A percentile compares a stretch with the other conserved stretches of the same genome.
phyloP scores from a whole-genome alignment of 2,329 filamentous ascomycete species.

The Macrophomina pseudophaseolina region DNA sequence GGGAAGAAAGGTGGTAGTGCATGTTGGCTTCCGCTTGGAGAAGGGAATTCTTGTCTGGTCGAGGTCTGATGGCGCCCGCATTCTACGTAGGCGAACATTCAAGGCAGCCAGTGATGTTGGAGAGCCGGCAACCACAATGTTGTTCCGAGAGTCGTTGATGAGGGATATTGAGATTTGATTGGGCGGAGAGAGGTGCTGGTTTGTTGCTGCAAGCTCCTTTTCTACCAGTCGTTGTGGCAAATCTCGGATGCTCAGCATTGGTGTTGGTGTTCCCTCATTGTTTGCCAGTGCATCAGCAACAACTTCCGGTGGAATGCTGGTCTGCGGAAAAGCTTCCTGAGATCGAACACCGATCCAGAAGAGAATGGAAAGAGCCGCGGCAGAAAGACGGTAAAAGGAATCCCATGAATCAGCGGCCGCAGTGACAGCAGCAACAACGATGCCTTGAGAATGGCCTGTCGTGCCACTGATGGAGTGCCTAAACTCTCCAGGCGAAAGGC shows the following conservation, averaged over 20 bases:
- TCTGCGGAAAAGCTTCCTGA: conserved; percentile 32
- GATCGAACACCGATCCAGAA: conserved; percentile 45
- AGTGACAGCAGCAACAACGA: conserved; percentile 43
- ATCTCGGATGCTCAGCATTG: conserved; percentile 40
- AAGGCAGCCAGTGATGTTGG: conserved; percentile 39
- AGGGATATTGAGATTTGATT: conserved; percentile 35
- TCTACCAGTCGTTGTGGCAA: conserved; percentile 32
- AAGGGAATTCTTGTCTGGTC: conserved; percentile 24
- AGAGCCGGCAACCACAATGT: conserved; percentile 40
- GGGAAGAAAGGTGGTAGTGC: conserved; percentile 46
- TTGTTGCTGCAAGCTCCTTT: conserved; percentile 34
- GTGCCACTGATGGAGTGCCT: conserved; percentile 33
- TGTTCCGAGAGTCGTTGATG: conserved; percentile 38
- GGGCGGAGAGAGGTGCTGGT: conserved; percentile 34
- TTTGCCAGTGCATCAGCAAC: conserved; percentile 28
- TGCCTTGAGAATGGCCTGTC: conserved; percentile 48
- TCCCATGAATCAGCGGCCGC: conserved; percentile 43
- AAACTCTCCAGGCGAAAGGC: conserved; percentile 41
- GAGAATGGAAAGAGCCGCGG: conserved; percentile 38
- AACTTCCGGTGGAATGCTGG: conserved; percentile 28
- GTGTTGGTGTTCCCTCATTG: conserved; percentile 36
- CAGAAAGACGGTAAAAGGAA: conserved; percentile 37
- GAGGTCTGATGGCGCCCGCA: conserved; percentile 29
- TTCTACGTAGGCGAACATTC: conserved; percentile 34
- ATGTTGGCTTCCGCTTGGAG: conserved; percentile 30